These are phyloP conservation scores for Aspergillus heteromorphus DNA, from an alignment of 495 filamentous ascomycete species.

Conservation along the genomic window DNA sequence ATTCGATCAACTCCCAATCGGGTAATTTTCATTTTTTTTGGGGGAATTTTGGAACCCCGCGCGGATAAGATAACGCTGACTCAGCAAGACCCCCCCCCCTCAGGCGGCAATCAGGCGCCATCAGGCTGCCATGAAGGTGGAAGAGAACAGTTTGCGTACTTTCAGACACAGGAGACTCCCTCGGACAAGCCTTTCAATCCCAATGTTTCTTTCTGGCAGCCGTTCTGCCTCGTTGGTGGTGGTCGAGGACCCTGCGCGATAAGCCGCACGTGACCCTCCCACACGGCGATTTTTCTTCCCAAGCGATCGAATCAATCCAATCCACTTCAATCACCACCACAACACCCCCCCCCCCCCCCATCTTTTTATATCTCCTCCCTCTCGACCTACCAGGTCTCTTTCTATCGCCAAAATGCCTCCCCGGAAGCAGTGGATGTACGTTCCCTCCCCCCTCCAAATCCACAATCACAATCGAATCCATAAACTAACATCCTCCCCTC, in stretches of 20 bases:
- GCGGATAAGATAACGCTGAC: slow-evolving; percentile 29
- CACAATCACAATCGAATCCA: neutral
- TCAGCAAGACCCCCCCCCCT: slow-evolving; percentile 6
- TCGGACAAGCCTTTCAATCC: too few species aligned
- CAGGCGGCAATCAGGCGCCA: too few species aligned
- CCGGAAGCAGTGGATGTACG: slow-evolving; percentile 85
- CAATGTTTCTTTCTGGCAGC: too few species aligned
- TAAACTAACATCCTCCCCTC: slow-evolving; percentile 10
- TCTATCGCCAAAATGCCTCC: slow-evolving; percentile 56
- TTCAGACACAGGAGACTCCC: too few species aligned
- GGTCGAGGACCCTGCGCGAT: neutral
- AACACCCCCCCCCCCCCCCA: neutral
- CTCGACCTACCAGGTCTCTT: neutral
- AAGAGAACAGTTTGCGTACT: neutral
- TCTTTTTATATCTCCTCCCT: too few species aligned
- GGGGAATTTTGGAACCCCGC: slow-evolving; percentile 6
- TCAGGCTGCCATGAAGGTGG: neutral
- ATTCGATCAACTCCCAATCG: slow-evolving; percentile 9
- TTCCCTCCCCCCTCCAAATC: slow-evolving; percentile 8
- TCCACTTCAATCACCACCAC: slow-evolving; percentile 4
- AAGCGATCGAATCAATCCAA: neutral
- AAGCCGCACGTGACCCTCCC: slow-evolving; percentile 11
- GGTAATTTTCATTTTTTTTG: slow-evolving; percentile 6
- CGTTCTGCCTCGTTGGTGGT: neutral
- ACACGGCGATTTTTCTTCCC: slow-evolving; percentile 7